These are phyloP conservation scores for Aspergillus mulundensis DNA, from an alignment of 495 filamentous ascomycete species.

Conservation along the genomic window DNA sequence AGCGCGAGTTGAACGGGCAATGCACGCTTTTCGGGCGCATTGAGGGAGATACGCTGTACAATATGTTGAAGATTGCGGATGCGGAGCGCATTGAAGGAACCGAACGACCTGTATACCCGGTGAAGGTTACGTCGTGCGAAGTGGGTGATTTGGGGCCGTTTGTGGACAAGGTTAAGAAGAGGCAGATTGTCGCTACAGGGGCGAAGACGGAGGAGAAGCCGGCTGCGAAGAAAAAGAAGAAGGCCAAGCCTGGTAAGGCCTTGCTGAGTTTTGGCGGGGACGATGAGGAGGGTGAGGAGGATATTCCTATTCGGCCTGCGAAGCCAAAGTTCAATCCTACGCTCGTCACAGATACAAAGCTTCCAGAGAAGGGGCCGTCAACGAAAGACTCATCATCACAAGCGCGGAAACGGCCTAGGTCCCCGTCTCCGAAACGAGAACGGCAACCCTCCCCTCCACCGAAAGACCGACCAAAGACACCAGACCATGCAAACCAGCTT, in stretches of 20 bases:
- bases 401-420: constrained; percentile 28
- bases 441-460: constrained; percentile 18
- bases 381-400: constrained; percentile 13
- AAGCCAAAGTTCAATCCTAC: constrained; percentile 90
- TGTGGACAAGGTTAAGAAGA: constrained; percentile 80
- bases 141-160: constrained; percentile 77
- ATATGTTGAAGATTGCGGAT: constrained; percentile 87
- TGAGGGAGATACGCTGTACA: constrained; percentile 92
- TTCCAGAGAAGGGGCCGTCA: constrained; percentile 12
- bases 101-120: constrained; percentile 85
- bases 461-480: constrained; percentile 29
- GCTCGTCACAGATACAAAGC: constrained; percentile 56
- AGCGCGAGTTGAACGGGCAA: constrained; percentile 79
- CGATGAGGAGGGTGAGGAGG: constrained; percentile 51
- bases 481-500: constrained; percentile 40
- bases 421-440: constrained; percentile 20
- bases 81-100: constrained; percentile 71
- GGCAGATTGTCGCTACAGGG: constrained; percentile 41
- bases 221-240: constrained; percentile 52
- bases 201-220: constrained; percentile 34
- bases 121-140: constrained; percentile 73
- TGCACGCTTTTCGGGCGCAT: constrained; percentile 94
- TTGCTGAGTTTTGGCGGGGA: constrained; percentile 88
- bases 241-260: constrained; percentile 75
- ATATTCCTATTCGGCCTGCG: constrained; percentile 57